Conservation (phyloP, 305 asterid genomes). For the Fraxinus floribunda region DNA sequence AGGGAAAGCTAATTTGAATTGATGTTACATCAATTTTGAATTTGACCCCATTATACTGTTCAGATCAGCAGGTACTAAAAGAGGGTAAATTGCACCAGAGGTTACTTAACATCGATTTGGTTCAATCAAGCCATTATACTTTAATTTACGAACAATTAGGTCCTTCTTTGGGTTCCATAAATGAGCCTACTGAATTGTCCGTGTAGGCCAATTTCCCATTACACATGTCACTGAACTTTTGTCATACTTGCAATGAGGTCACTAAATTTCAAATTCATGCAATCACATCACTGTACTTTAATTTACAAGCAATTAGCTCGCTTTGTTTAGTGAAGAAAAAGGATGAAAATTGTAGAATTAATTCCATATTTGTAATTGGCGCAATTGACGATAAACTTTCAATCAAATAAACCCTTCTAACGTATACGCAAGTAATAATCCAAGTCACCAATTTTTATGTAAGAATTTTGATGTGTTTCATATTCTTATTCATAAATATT, state of each 20-base stretch:
- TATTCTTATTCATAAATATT: not conserved
- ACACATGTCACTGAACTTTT: not conserved
- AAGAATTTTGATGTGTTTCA: not conserved
- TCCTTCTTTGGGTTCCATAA: no score
- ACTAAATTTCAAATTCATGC: no score
- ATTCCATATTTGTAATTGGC: no score
- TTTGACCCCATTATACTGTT: conserved; percentile 14
- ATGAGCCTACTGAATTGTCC: no score
- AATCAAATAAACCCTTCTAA: no score
- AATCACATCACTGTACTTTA: no score
- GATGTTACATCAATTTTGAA: conserved; percentile 27
- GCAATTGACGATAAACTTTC: no score
- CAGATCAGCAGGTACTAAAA: not conserved
- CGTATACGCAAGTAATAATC: no score
- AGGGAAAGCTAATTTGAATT: conserved; percentile 24
- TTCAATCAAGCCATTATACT: no score
- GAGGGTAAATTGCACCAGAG: not conserved
- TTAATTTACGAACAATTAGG: no score
- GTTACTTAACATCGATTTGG: not conserved
- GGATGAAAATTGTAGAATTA: no score
- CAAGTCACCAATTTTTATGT: not conserved
- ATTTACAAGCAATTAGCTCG: no score
- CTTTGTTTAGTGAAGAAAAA: not conserved
- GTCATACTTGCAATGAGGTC: not conserved
- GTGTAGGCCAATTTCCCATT: not conserved